Evolutionary conservation across 2,329 filamentous ascomycete genomes (phyloP), one percentile per base, ranked within the genome.

Genomic region (Lojkania enalia): DNA sequence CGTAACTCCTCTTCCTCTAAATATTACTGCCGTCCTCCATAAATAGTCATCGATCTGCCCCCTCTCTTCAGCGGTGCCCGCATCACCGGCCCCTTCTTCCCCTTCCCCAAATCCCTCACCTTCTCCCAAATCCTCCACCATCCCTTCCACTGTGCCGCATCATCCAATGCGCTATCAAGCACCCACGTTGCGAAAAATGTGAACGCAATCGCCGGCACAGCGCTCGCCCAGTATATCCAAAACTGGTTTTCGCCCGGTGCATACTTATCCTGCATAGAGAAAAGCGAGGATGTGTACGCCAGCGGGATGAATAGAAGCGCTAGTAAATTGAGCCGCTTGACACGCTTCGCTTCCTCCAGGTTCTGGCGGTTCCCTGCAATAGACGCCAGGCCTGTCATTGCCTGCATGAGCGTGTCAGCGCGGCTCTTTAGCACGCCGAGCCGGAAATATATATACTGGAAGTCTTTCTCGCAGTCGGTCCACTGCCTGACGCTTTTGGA

Each of bases 291-390:
- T 2, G 63, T 66, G 36, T 67, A 68, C 1, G 63, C 64, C 2
- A 68, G 41, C 0, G 65, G 65, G n/a, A 67, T 64, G 46, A 66
- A 68, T 3, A 67, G 21, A 2, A 68, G 38, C 2, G 64, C 65
- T 5, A 68, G 57, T 2, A 66, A 27, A 16, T 65, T 68, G 3
- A 68, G 49, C 3, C 63, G 53, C 48, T 68, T 66, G 11, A 64
- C 58, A 2, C 63, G 60, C 39, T 66, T 68, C 13, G 65, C 65
- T 43, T 67, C 65, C 27, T 67, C 65, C 2, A 68, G 51, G 13
- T 61, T 63, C 32, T 68, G 65, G 0, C 57, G 58, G 25, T 68
- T 67, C 6, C 64, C 65, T 0, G 65, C 65, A 20, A 68, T 66
- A 27, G 49, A 55, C 2, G 65, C 65, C 5, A 67, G 51, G 21